These are phyloP conservation scores for Ophiostoma himal-ulmi DNA, from an alignment of 2,329 filamentous ascomycete genomes.

Conservation along the genomic window DNA sequence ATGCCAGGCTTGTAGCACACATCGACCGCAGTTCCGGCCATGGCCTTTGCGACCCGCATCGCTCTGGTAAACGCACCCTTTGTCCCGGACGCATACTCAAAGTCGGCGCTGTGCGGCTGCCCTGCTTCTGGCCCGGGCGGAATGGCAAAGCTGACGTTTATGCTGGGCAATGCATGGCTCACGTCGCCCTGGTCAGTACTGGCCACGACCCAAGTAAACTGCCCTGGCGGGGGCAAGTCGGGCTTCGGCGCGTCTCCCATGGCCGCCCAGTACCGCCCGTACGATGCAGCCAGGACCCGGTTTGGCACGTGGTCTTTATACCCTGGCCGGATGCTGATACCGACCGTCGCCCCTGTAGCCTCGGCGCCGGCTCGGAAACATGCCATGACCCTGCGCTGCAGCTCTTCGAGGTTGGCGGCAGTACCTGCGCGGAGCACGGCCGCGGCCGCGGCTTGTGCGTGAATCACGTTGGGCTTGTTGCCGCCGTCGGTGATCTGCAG, in stretches of 20 bases:
- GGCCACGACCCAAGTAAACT: not conserved
- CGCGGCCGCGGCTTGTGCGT: not conserved
- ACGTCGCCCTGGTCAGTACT: not conserved
- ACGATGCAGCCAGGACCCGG: not conserved
- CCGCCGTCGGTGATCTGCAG: slow-evolving; percentile 16
- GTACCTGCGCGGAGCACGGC: not conserved
- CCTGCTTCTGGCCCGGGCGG: not conserved
- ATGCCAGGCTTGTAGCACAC: not conserved
- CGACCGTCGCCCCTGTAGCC: not conserved
- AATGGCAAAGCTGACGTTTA: not conserved
- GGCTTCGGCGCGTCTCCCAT: not conserved
- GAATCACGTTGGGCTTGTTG: slow-evolving; percentile 14
- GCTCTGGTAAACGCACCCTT: not conserved
- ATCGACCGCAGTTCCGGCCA: not conserved
- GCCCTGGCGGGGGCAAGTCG: not conserved
- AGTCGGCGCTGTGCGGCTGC: not conserved
- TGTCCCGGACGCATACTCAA: not conserved
- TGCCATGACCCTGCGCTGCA: not conserved
- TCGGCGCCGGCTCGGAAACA: not conserved
- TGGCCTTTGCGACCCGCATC: slow-evolving; percentile 3
- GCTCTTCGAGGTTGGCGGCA: not conserved
- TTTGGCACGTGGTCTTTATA: not conserved
- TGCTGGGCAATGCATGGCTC: not conserved
- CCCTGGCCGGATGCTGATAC: not conserved
- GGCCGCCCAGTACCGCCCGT: not conserved